Evolutionary conservation across 176 grass and related monocot species (phyloP), one percentile per base, ranked within the genome.

Genomic region (Alloteropsis semialata): DNA sequence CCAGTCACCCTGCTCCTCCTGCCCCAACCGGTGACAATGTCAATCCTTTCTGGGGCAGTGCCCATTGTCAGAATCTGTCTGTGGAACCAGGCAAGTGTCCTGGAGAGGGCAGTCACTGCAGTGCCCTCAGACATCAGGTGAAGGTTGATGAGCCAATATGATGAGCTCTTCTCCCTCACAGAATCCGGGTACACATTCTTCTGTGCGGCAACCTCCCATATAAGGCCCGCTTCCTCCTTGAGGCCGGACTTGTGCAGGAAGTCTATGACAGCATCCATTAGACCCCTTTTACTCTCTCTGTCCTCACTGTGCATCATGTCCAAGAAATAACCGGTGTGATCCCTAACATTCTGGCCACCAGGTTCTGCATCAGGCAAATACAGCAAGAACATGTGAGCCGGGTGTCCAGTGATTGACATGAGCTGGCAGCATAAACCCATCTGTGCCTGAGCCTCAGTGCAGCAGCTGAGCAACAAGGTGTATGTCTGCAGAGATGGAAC

Each of bases 101-200:
- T 88, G 4, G 96, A 95, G 62, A 98, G 59, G 0, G 92, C 96
- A 14, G 87, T 98, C 25, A 93, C 72, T 19, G 96, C 96, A 12
- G 96, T 98, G 43, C 96, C 96, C 86, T 95, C 96, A 0, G 96
- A 98, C 96, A 98, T 95, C 58, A 98, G 57, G 59, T 98, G 96
- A 32, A 95, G 89, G 72, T 98, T 98, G 72, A 98, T 92, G 29
- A 93, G 89, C 96, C 96, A 98, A 86, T 93, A 92, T 1, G 88
- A 93, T 0, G 80, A 76, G 67, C 82, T 78, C 76, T 95, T 98
- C 82, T 98, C 91, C 76, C 84, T 91, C 4, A 95, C 46, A 19
- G 89, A 98, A 84, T 95, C 93, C 5, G 96, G 96, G 76, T 98
- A 98, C n/a, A 98, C 88, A 13, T 98, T 98, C 65, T 76, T 98